A percentile compares a stretch with the other conserved stretches of the same genome.
These are phyloP conservation scores for Fusarium sp. DNA, from an alignment of 2,329 filamentous ascomycete species.

Conservation along the genomic window DNA sequence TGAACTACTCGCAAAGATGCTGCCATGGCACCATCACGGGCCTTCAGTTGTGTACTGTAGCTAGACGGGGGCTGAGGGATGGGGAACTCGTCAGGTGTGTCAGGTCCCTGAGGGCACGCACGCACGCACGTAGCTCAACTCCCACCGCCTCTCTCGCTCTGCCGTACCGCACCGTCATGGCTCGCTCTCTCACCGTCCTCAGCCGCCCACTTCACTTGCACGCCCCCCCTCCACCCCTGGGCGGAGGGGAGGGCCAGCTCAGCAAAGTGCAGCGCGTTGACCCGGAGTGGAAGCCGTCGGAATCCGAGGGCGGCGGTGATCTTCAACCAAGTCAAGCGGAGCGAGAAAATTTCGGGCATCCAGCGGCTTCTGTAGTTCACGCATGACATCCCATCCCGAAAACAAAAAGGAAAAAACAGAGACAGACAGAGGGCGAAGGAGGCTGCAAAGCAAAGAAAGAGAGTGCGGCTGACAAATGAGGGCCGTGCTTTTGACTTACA, in stretches of 20 bases:
- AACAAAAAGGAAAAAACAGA: slow-evolving; percentile 9
- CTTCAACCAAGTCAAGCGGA: neutral
- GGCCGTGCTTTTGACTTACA: slow-evolving; percentile 67
- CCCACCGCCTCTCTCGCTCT: slow-evolving; percentile 38
- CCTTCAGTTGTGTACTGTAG: slow-evolving; percentile 3
- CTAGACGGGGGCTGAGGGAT: slow-evolving; percentile 22
- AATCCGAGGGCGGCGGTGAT: slow-evolving; percentile 9
- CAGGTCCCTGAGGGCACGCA: slow-evolving; percentile 8
- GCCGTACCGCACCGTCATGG: slow-evolving; percentile 9
- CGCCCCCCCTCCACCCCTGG: slow-evolving; percentile 17
- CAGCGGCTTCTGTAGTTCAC: slow-evolving; percentile 9
- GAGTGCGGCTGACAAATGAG: slow-evolving; percentile 30
- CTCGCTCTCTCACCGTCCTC: slow-evolving; percentile 13
- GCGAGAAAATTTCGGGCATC: slow-evolving; percentile 23
- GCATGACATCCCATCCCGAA: slow-evolving; percentile 10
- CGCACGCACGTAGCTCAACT: slow-evolving; percentile 15
- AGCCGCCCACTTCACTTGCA: slow-evolving; percentile 4
- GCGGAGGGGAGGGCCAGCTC: slow-evolving; percentile 21
- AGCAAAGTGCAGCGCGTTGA: neutral
- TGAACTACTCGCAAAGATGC: slow-evolving; percentile 33
- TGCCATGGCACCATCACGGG: slow-evolving; percentile 22
- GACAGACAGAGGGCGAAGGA: neutral
- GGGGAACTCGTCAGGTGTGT: slow-evolving; percentile 17
- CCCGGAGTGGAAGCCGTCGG: slow-evolving; percentile 20
- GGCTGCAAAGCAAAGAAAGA: slow-evolving; percentile 1